phyloP scores from a whole-genome alignment of 768 basidiomycete genomes.

The Tylopilus balloui region DNA sequence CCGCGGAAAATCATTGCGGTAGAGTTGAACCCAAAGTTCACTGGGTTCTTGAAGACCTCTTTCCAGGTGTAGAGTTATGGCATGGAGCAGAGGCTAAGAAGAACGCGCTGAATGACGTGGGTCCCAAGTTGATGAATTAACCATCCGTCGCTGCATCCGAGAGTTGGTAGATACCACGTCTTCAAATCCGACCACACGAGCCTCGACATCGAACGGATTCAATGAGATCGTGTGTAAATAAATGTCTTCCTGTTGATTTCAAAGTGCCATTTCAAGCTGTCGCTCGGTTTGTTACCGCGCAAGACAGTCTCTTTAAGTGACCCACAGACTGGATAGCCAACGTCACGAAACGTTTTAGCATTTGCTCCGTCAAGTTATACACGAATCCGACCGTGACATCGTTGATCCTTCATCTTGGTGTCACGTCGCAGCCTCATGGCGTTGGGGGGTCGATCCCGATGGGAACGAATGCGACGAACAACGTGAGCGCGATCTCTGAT shows the following conservation, averaged over 20 bases:
- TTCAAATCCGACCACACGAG: conserved; percentile 44
- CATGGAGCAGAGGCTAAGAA: conserved; percentile 54
- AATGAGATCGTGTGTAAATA: conserved; percentile 34
- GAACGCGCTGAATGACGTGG: neutral
- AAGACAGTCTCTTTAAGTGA: conserved; percentile 40
- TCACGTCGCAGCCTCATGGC: too few relatives aligned
- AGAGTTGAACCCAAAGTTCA: conserved; percentile 55
- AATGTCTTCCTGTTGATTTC: conserved; percentile 54
- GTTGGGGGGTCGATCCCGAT: too few relatives aligned
- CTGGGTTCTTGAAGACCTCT: conserved; percentile 46
- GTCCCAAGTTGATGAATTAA: neutral
- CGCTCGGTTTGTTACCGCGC: conserved; percentile 53
- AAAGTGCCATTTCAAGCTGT: conserved; percentile 62
- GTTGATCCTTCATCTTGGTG: too few relatives aligned
- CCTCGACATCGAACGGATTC: neutral
- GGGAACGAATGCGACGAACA: too few relatives aligned
- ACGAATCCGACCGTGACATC: too few relatives aligned
- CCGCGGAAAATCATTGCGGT: conserved; percentile 53
- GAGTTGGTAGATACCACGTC: conserved; percentile 52
- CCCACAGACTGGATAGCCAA: too few relatives aligned
- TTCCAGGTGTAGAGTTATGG: conserved; percentile 61
- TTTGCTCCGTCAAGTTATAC: too few relatives aligned
- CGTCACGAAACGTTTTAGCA: too few relatives aligned
- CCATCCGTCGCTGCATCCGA: conserved; percentile 36
- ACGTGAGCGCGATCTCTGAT: too few relatives aligned